Percentiles rank a stretch among this genome's conserved stretches.
Conservation (phyloP, 2,329 filamentous ascomycete species). For the Chrysoporthe cubensis region DNA sequence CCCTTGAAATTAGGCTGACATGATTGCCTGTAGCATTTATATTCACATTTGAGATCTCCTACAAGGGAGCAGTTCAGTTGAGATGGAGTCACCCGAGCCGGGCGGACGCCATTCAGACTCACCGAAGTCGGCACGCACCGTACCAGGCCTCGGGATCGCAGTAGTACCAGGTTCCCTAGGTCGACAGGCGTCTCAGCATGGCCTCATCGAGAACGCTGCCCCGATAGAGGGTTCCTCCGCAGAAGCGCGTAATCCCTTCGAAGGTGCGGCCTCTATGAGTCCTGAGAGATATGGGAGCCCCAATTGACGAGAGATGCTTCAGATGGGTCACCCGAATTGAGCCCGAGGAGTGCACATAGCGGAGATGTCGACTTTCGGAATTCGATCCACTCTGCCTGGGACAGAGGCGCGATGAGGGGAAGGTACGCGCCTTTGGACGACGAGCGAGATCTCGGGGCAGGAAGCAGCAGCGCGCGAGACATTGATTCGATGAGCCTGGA, state of each 20-base stretch:
- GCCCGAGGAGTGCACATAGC: not conserved
- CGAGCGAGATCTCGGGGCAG: not conserved
- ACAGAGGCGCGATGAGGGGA: slow-evolving; percentile 19
- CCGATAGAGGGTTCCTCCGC: slow-evolving; percentile 7
- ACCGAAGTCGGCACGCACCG: not conserved
- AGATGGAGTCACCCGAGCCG: not conserved
- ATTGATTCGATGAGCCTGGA: slow-evolving; percentile 25
- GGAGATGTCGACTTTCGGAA: slow-evolving; percentile 9
- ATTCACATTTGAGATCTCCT: not conserved
- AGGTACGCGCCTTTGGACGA: slow-evolving; percentile 4
- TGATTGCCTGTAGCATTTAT: not conserved
- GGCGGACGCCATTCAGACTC: not conserved
- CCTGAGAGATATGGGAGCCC: not conserved
- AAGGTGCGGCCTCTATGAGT: not conserved
- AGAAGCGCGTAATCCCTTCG: slow-evolving; percentile 13
- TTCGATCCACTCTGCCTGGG: slow-evolving; percentile 26
- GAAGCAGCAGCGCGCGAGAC: not conserved
- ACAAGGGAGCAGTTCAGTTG: not conserved
- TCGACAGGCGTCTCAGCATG: slow-evolving; percentile 19
- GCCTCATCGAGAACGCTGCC: slow-evolving; percentile 20
- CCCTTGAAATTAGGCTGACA: not conserved
- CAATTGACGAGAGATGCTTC: slow-evolving; percentile 6
- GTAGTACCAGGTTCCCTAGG: slow-evolving; percentile 7
- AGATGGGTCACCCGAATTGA: slow-evolving; percentile 1
- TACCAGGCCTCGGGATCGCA: slow-evolving; percentile 21